Percentiles rank a stretch among this genome's conserved stretches.
phyloP scores from a whole-genome alignment of 495 filamentous ascomycete species.

The Talaromyces liani region DNA sequence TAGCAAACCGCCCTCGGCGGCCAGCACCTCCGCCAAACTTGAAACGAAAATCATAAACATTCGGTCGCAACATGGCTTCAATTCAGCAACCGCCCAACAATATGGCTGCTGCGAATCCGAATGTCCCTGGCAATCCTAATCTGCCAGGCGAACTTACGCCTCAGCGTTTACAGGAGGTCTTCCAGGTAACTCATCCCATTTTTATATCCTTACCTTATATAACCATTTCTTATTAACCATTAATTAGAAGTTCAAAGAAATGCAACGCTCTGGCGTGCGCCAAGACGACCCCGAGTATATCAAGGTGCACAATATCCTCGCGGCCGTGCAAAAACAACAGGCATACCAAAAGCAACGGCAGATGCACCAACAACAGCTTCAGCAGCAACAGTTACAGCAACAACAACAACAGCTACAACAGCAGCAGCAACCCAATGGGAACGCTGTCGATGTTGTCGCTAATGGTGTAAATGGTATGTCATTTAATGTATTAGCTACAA shows the following conservation, averaged over 20 bases:
- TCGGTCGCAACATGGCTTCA: slow-evolving; percentile 55
- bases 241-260: slow-evolving; percentile 67
- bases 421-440: slow-evolving; percentile 43
- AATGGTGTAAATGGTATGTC: slow-evolving; percentile 47
- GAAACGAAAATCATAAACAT: background rate
- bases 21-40: background rate
- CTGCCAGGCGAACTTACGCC: slow-evolving; percentile 50
- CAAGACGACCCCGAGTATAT: slow-evolving; percentile 73
- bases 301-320: slow-evolving; percentile 61
- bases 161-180: slow-evolving; percentile 55
- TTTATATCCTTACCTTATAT: background rate
- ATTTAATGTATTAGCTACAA: background rate
- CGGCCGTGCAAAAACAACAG: slow-evolving; percentile 52
- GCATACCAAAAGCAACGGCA: slow-evolving; percentile 40
- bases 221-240: background rate
- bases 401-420: slow-evolving; percentile 31
- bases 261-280: slow-evolving; percentile 68
- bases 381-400: slow-evolving; percentile 36
- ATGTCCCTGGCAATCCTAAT: slow-evolving; percentile 48
- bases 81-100: slow-evolving; percentile 58
- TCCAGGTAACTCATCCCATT: slow-evolving; percentile 40
- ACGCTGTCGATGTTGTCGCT: slow-evolving; percentile 19
- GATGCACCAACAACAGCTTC: slow-evolving; percentile 31
- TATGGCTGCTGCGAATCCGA: background rate
- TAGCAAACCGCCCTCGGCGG: slow-evolving; percentile 2